Percentiles rank a stretch among this genome's conserved stretches.
phyloP scores from a whole-genome alignment of 228 moss, liverwort and hornwort genomes.

The Sphagnum fallax region DNA sequence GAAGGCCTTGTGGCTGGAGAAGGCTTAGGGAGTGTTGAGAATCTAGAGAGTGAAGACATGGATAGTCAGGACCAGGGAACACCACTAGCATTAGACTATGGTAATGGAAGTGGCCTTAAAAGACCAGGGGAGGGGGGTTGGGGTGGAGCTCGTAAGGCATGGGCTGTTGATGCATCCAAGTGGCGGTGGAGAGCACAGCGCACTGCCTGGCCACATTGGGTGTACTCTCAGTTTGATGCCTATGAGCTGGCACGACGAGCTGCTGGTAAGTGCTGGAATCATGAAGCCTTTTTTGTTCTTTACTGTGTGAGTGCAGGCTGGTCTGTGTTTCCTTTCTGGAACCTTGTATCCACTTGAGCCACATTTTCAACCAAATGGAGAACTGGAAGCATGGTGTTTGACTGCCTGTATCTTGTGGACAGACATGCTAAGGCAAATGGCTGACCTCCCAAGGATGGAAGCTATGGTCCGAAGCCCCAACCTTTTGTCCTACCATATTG shows the following conservation, averaged over 20 bases:
- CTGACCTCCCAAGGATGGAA: slow-evolving; percentile 83
- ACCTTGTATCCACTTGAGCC: no score
- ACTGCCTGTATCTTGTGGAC: slow-evolving; percentile 3
- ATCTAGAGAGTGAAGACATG: slow-evolving; percentile 25
- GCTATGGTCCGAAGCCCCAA: slow-evolving; percentile 70
- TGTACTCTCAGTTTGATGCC: slow-evolving; percentile 93
- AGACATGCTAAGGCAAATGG: slow-evolving; percentile 98
- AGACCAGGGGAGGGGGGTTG: slow-evolving; percentile 59
- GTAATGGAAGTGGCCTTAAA: slow-evolving; percentile 22
- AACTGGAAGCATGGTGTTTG: no score
- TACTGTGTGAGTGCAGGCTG: no score
- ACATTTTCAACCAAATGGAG: no score
- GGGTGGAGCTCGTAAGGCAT: slow-evolving; percentile 86
- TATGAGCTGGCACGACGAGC: slow-evolving; percentile 92
- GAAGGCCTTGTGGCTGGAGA: slow-evolving; percentile 18
- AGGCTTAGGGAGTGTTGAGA: slow-evolving; percentile 22
- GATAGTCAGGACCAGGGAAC: slow-evolving; percentile 44
- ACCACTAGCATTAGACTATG: slow-evolving; percentile 23
- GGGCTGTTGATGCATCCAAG: slow-evolving; percentile 78
- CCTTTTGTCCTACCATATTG: slow-evolving; percentile 85
- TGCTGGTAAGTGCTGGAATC: slow-evolving; percentile 47
- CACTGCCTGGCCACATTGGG: slow-evolving; percentile 97
- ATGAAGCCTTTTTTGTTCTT: no score
- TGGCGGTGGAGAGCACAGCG: slow-evolving; percentile 78
- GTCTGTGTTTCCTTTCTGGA: no score